Evolutionary conservation across 495 filamentous ascomycete genomes (phyloP).

Genomic region (Bathelium albidoporum): DNA sequence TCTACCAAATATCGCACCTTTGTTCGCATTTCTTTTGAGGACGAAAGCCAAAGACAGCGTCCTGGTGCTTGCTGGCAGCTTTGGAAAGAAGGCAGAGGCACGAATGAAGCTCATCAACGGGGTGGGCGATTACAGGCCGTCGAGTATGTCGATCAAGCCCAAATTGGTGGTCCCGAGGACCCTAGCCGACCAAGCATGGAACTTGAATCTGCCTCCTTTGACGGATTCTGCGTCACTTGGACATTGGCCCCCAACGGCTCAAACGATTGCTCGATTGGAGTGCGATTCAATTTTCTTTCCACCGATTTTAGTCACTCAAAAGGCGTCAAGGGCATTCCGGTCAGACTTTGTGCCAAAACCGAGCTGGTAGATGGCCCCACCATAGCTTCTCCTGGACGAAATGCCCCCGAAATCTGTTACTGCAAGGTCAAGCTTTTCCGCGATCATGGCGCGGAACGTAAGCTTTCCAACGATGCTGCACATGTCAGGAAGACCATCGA

Average conservation of each 20-base stretch:
- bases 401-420: slow-evolving; percentile 64
- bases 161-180: slow-evolving; percentile 53
- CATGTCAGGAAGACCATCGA: slow-evolving; percentile 91
- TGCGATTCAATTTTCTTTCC: slow-evolving; percentile 95
- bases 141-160: slow-evolving; percentile 76
- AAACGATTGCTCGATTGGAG: slow-evolving; percentile 68
- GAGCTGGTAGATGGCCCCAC: slow-evolving; percentile 41
- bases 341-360: slow-evolving; percentile 85
- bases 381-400: slow-evolving; percentile 32
- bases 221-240: slow-evolving; percentile 89
- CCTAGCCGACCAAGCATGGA: slow-evolving; percentile 63
- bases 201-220: slow-evolving; percentile 73
- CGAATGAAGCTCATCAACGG: slow-evolving; percentile 78
- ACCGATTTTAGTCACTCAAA: slow-evolving; percentile 98
- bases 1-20: slow-evolving; percentile 67
- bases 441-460: slow-evolving; percentile 92
- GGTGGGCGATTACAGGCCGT: slow-evolving; percentile 83
- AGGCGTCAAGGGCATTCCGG: slow-evolving; percentile 91
- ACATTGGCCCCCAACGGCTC: slow-evolving; percentile 51
- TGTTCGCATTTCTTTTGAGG: slow-evolving; percentile 87
- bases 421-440: slow-evolving; percentile 96
- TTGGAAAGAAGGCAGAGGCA: slow-evolving; percentile 90
- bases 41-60: slow-evolving; percentile 74
- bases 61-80: slow-evolving; percentile 83
- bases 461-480: slow-evolving; percentile 85